A percentile compares a stretch with the other conserved stretches of the same genome.
Conservation (phyloP, 768 basidiomycete species). For the Suillus lakei region DNA sequence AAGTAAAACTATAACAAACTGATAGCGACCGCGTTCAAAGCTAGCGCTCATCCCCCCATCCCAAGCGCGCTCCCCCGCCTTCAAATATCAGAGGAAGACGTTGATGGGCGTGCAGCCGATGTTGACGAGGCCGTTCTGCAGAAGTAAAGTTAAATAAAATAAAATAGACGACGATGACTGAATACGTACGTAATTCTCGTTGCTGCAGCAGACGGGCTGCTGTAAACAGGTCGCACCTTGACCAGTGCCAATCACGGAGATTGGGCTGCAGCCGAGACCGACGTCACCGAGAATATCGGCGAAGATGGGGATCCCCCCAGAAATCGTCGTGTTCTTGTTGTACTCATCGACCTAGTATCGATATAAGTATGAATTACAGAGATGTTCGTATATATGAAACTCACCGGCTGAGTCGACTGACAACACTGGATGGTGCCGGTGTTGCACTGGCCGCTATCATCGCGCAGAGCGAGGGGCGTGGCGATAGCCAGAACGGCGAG, state of each 20-base stretch:
- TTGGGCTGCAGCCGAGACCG: slow-evolving; percentile 29
- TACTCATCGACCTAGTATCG: slow-evolving; percentile 16
- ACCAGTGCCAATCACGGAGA: slow-evolving; percentile 25
- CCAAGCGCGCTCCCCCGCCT: neutral
- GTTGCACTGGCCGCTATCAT: slow-evolving; percentile 15
- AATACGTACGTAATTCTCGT: slow-evolving; percentile 23
- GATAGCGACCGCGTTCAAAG: neutral
- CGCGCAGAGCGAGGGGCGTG: slow-evolving; percentile 21
- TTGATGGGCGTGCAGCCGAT: slow-evolving; percentile 14
- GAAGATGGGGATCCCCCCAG: slow-evolving; percentile 13
- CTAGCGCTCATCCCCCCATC: neutral
- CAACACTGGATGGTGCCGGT: slow-evolving; percentile 27
- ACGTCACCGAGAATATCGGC: slow-evolving; percentile 24
- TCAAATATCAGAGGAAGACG: neutral
- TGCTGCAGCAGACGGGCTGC: slow-evolving; percentile 32
- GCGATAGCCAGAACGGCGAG: slow-evolving; percentile 20
- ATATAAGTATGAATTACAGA: neutral
- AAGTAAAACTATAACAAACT: neutral
- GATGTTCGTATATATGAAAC: slow-evolving; percentile 8
- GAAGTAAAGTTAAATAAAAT: neutral
- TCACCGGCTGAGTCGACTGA: slow-evolving; percentile 22
- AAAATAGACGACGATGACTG: neutral
- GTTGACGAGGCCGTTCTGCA: slow-evolving; percentile 13
- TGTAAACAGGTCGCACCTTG: slow-evolving; percentile 23
- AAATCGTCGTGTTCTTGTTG: slow-evolving; percentile 4